Base-by-base conservation (phyloP, 116 monocot species). In the Trichopus zeylanicus region DNA sequence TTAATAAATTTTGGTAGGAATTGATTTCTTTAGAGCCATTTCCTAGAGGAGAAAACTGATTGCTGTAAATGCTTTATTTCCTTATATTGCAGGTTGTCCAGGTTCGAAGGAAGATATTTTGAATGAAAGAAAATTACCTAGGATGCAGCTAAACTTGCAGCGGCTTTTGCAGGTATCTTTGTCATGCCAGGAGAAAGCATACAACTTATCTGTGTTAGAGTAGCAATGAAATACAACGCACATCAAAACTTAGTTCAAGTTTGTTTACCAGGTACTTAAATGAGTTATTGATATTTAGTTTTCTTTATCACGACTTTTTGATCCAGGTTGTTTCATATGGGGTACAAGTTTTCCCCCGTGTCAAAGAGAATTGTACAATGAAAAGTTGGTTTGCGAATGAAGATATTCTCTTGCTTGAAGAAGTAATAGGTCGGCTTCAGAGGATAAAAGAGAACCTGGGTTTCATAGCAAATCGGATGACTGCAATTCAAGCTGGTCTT, bases 71-170 rank as follows among this genome's bases (percentile, higher is more conserved):
- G 19, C n/a, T 0, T 7, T 51, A 28, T 26, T 63, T 19, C 0
- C 12, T 58, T 60, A 73, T 9, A 27, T 29, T 72, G 38, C 70
- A 98, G 98, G 88, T 75, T 82, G 98, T 52, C 77, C 72, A 42
- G n/a, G 59, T 20, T 57, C 82, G 49, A 98, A 85, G 84, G 91
- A 85, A 63, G 80, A 91, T 67, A 78, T 98, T 91, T 29, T 98
- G 69, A 85, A 98, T 69, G 91, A 85, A 26, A 74, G 88, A 64
- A 84, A 76, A 68, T 91, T 98, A 53, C 82, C 91, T 7, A 91
- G 87, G 65, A 85, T 91, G 80, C 87, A 98, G 75, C 79, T 98
- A 7, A 83, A 91, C 67, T 59, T 98, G 62, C 98, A 98, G 56
- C 79, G 88, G 11, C 79, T 98, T 51, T 59, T 98, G 35, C 98